These are phyloP conservation scores for Leccinum pachyderme DNA, from an alignment of 1,284 basidiomycete species.

Conservation along the genomic window DNA sequence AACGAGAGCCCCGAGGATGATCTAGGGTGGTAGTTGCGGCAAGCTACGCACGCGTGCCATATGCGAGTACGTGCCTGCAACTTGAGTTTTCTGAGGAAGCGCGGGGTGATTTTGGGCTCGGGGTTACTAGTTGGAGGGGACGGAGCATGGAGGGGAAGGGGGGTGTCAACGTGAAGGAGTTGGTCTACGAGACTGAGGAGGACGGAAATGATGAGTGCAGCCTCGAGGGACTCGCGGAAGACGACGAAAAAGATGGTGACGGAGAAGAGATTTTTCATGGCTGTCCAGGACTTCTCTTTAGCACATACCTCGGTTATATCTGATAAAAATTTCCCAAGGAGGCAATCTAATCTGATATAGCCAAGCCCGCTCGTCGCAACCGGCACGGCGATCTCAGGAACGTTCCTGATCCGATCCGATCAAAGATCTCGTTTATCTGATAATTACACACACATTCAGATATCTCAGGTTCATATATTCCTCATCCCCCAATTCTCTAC, in stretches of 20 bases:
- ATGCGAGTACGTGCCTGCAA: constrained; percentile 46
- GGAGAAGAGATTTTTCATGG: constrained; percentile 62
- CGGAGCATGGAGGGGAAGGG: not conserved
- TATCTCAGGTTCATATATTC: not conserved
- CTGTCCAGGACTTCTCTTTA: not conserved
- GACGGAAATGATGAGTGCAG: constrained; percentile 85
- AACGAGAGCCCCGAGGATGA: constrained; percentile 72
- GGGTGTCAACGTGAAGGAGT: constrained; percentile 44
- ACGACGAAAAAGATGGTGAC: constrained; percentile 87
- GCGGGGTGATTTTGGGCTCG: constrained; percentile 18
- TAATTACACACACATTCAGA: not conserved
- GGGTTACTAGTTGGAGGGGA: not conserved
- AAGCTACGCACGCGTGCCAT: not conserved
- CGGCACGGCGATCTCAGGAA: not conserved
- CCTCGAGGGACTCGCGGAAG: constrained; percentile 88
- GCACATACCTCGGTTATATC: constrained; percentile 11
- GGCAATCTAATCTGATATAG: constrained; percentile 12
- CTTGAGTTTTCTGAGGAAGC: constrained; percentile 59
- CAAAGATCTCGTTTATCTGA: constrained; percentile 8
- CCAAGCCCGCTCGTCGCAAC: no score
- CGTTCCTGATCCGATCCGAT: not conserved
- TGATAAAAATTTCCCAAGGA: constrained; percentile 15
- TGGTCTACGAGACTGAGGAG: constrained; percentile 84
- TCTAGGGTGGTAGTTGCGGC: constrained; percentile 42
- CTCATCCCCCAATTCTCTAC: not conserved